These are phyloP conservation scores for Hypocreales sp. DNA, from an alignment of 2,329 filamentous ascomycete species.

Conservation along the genomic window DNA sequence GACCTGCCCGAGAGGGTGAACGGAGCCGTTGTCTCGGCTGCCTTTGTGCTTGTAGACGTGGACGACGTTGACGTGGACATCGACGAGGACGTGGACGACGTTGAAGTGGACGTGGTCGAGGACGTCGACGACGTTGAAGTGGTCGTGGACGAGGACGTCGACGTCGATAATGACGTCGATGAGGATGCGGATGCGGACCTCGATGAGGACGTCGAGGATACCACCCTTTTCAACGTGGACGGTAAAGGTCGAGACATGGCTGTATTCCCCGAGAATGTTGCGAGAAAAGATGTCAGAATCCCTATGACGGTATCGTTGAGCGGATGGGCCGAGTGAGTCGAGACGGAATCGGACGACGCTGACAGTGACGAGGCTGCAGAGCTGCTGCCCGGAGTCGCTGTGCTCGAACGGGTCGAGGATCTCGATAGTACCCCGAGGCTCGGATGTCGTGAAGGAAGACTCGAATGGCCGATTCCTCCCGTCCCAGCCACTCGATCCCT, in stretches of 20 bases:
- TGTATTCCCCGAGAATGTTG: neutral
- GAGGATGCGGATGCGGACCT: too few relatives aligned
- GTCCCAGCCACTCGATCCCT: too few relatives aligned
- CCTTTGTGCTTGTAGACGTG: neutral
- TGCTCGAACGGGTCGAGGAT: too few relatives aligned
- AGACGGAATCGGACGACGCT: neutral
- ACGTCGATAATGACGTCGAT: neutral
- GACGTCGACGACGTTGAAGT: neutral
- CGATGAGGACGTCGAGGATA: too few relatives aligned
- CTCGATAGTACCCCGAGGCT: too few relatives aligned
- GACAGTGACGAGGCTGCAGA: neutral
- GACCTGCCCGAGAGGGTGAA: slow-evolving; percentile 6
- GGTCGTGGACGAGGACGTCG: neutral
- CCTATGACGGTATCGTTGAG: neutral
- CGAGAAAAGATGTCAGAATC: slow-evolving; percentile 1
- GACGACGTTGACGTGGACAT: neutral
- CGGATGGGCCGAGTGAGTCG: neutral
- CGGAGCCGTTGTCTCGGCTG: neutral
- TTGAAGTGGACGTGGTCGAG: neutral
- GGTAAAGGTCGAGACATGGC: too few relatives aligned
- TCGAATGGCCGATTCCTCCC: too few relatives aligned
- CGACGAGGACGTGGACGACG: neutral
- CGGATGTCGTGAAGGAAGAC: too few relatives aligned
- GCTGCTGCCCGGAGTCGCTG: too few relatives aligned
- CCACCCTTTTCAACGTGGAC: too few relatives aligned